Evolutionary conservation across 495 filamentous ascomycete species (phyloP), one percentile per base, ranked within the genome.

Genomic region (Ramalina intermedia): DNA sequence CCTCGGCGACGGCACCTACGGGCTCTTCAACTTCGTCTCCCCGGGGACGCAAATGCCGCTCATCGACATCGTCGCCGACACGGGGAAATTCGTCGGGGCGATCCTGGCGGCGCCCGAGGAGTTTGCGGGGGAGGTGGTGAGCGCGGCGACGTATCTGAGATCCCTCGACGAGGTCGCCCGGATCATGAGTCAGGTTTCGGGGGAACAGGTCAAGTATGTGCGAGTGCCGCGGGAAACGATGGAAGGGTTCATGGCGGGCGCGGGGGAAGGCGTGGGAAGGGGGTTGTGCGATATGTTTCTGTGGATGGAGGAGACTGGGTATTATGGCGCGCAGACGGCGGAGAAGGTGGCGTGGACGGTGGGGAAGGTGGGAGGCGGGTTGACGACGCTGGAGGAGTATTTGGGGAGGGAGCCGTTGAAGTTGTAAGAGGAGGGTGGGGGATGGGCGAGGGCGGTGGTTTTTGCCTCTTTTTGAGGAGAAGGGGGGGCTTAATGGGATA

Each of bases 41-140:
- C 65, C 65, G 0, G 47, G 63, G 13, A 61, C 62, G 4, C 36
- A 48, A 36, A 36, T 69, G 1, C 72, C 76, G 2, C 40, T 69
- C 21, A 63, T 78, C 46, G 66, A 74, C 51, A 65, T 64, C 6
- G 59, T 50, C 5, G 62, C 55, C 8, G 63, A 58, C 6, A 65
- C 63, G 3, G 76, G 73, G 0, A 75, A 75, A 50, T 77, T 67
- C 51, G 61, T 76, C 14, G 70, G 66, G 8, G 66, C 74, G 13
- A 71, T 74, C 12, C 60, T 80, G 1, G 66, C 66, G 8, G 61
- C 71, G n/a, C 70, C 68, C 1, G 68, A 69, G 3, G 68, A 69
- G 54, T 80, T 68, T 53, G 62, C 62, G 20, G 72, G 71, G 14
- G 68, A 64, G 54, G 65, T 55, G 4, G 59, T 79, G 44, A 61